Evolutionary conservation across 257 asterid genomes (phyloP).

Genomic region (Cynanchum wilfordii): DNA sequence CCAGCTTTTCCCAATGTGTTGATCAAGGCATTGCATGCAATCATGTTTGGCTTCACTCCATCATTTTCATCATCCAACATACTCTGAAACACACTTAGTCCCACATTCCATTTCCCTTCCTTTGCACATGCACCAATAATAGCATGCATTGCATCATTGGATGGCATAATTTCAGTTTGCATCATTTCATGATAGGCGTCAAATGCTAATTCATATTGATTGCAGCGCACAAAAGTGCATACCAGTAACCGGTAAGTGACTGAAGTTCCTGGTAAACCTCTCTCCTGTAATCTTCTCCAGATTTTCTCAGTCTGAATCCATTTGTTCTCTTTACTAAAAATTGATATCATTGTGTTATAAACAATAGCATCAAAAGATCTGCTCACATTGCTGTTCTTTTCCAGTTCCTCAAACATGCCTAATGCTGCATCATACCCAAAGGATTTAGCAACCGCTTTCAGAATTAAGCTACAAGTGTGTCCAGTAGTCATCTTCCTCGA

Average conservation of each 20-base stretch:
- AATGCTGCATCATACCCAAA: slow-evolving; percentile 48
- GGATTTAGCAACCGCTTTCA: slow-evolving; percentile 69
- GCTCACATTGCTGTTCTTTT: slow-evolving; percentile 27
- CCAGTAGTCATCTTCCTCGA: slow-evolving; percentile 41
- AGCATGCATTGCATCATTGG: slow-evolving; percentile 74
- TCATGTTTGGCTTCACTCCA: slow-evolving; percentile 56
- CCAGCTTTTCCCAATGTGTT: slow-evolving; percentile 72
- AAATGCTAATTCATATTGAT: slow-evolving; percentile 76
- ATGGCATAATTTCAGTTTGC: slow-evolving; percentile 46
- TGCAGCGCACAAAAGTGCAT: slow-evolving; percentile 74
- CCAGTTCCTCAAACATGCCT: slow-evolving; percentile 60
- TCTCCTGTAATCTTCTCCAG: slow-evolving; percentile 56
- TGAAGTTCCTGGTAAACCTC: slow-evolving; percentile 41
- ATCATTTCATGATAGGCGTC: slow-evolving; percentile 84
- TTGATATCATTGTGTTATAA: slow-evolving; percentile 79
- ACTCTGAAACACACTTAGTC: slow-evolving; percentile 39
- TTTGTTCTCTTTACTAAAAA: slow-evolving; percentile 45
- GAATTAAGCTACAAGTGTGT: slow-evolving; percentile 67
- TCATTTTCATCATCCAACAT: slow-evolving; percentile 32
- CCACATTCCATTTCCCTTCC: slow-evolving; percentile 78
- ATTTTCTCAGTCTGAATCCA: slow-evolving; percentile 59
- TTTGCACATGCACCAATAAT: slow-evolving; percentile 77
- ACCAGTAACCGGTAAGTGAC: slow-evolving; percentile 74
- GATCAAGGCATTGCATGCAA: slow-evolving; percentile 66
- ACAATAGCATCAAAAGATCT: slow-evolving; percentile 56